Evolutionary conservation across 257 asterid genomes (phyloP), one percentile per base, ranked within the genome.

Genomic region (Nicotiana knightiana): DNA sequence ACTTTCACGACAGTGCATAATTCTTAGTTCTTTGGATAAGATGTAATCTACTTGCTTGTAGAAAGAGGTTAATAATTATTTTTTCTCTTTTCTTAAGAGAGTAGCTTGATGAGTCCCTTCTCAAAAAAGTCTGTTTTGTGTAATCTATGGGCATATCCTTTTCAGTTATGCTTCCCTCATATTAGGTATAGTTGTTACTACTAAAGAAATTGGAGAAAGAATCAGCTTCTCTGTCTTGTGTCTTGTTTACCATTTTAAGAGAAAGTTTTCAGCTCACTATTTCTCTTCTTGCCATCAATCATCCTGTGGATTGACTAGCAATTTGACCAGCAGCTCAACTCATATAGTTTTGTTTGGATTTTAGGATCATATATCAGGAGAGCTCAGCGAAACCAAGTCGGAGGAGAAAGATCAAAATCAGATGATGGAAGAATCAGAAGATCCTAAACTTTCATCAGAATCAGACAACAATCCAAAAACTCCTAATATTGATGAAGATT

Each of bases 291-390:
- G 10, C 48, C 48, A 39, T 39, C 3, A 39, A 21, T 21, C 24
- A 21, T 21, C 24, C 24, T 39, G 48, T 37, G 48, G 48, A 73
- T 13, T 73, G 24, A 48, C 43, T 26, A 57, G 55, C 28, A 30
- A 73, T 43, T 28, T 57, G 2, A 17, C 54, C n/a, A 35, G 71
- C 58, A 78, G 76, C 82, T 85, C 32, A 83, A 39, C 46, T 39
- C 48, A 39, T 77, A 13, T 26, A 35, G 63, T 59, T 26, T 16
- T 78, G 30, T 54, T 51, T 57, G 61, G 81, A 64, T 77, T 85
- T 79, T 81, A 94, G 97, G 92, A 87, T 33, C 86, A 85, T 67
- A 76, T 63, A 81, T 81, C 85, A 53, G 84, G 62, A 70, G 93
- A 89, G 46, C 43, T 17, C 24, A 63, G 79, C 30, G 87, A 83